A percentile compares a stretch with the other conserved stretches of the same genome.
phyloP scores from a whole-genome alignment of 2,329 filamentous ascomycete genomes.

The Lecanicillium sp. region DNA sequence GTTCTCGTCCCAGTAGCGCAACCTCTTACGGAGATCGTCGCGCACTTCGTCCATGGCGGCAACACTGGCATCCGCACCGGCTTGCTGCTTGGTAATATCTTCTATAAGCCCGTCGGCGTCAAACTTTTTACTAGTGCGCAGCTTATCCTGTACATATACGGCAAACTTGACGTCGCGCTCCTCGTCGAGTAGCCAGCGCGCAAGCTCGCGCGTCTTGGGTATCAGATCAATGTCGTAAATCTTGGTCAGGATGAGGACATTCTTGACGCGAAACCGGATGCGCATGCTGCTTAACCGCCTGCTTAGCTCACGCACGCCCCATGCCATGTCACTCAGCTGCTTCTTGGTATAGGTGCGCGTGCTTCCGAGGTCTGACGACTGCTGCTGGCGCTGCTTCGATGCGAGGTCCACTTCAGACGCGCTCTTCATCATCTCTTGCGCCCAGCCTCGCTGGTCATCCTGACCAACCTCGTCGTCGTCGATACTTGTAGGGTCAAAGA shows the following conservation, averaged over 20 bases:
- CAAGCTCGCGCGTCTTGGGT: slow-evolving; percentile 65
- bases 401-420: slow-evolving; percentile 31
- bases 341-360: slow-evolving; percentile 85
- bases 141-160: slow-evolving; percentile 74
- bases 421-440: slow-evolving; percentile 35
- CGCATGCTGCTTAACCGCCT: slow-evolving; percentile 77
- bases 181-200: slow-evolving; percentile 70
- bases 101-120: slow-evolving; percentile 60
- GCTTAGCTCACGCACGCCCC: slow-evolving; percentile 85
- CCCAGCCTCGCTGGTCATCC: slow-evolving; percentile 48
- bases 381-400: slow-evolving; percentile 1
- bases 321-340: slow-evolving; percentile 93
- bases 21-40: slow-evolving; percentile 36
- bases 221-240: slow-evolving; percentile 79
- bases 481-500: slow-evolving; percentile 32
- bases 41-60: slow-evolving; percentile 24
- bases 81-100: slow-evolving; percentile 43
- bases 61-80: slow-evolving; percentile 21
- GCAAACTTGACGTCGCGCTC: slow-evolving; percentile 61
- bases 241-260: slow-evolving; percentile 85
- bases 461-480: slow-evolving; percentile 40
- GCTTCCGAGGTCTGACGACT: slow-evolving; percentile 29
- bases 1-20: slow-evolving; percentile 77
- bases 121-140: slow-evolving; percentile 65
- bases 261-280: slow-evolving; percentile 71